A percentile compares a stretch with the other conserved stretches of the same genome.
These are phyloP conservation scores for Epichloe amarillans DNA, from an alignment of 2,329 filamentous ascomycete species.

Conservation along the genomic window DNA sequence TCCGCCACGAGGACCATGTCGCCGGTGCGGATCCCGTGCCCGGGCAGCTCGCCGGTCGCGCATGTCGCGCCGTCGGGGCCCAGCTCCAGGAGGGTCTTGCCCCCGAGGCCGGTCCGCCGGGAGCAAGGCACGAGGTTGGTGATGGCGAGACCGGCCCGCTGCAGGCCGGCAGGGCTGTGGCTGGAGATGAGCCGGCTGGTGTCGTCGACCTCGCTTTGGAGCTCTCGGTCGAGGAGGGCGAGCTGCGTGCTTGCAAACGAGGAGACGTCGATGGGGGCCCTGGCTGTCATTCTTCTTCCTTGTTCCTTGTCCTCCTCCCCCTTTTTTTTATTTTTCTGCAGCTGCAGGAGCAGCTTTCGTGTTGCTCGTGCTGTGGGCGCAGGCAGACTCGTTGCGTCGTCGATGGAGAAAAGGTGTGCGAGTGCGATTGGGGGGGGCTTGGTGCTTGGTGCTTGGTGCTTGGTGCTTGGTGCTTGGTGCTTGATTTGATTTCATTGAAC, in stretches of 20 bases:
- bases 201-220: conserved; percentile 58
- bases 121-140: conserved; percentile 61
- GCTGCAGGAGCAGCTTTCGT: too few relatives aligned
- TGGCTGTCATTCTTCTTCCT: conserved; percentile 19
- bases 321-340: too few relatives aligned
- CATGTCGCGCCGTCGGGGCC: conserved; percentile 56
- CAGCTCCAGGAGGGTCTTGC: conserved; percentile 81
- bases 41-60: conserved; percentile 42
- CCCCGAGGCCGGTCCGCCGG: conserved; percentile 78
- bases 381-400: too few relatives aligned
- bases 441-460: too few relatives aligned
- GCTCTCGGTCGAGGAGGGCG: conserved; percentile 55
- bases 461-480: too few relatives aligned
- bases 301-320: neutral
- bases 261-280: conserved; percentile 43
- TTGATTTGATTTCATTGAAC: too few relatives aligned
- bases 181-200: conserved; percentile 53
- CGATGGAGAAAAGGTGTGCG: too few relatives aligned
- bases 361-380: too few relatives aligned
- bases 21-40: conserved; percentile 63
- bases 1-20: conserved; percentile 68
- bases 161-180: conserved; percentile 54
- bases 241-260: conserved; percentile 61
- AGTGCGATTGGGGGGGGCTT: too few relatives aligned
- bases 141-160: conserved; percentile 66